Conservation (phyloP, 108 stramenopile genomes). For the Heterococcus sp. region DNA sequence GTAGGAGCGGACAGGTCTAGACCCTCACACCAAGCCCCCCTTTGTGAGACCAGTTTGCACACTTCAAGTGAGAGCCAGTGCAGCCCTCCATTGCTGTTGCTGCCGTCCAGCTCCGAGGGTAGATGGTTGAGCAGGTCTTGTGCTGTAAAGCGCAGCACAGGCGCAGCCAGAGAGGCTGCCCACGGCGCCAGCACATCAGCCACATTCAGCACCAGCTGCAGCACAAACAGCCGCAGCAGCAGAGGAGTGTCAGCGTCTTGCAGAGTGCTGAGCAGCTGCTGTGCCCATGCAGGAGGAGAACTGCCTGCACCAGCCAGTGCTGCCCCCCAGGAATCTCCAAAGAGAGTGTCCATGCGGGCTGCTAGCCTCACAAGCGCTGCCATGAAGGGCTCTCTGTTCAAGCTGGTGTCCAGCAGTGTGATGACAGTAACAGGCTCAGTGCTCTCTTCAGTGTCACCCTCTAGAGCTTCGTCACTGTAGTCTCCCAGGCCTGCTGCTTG, state of each 20-base stretch:
- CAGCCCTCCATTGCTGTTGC: no score
- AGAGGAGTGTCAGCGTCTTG: conserved; percentile 4
- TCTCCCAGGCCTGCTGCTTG: not conserved
- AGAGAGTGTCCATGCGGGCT: not conserved
- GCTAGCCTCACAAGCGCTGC: not conserved
- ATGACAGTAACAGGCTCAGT: not conserved
- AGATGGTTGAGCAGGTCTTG: no score
- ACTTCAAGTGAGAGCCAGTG: no score
- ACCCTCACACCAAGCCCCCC: no score
- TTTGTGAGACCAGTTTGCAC: no score
- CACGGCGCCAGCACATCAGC: conserved; percentile 7
- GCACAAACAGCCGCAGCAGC: conserved; percentile 18
- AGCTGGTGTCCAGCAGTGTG: not conserved
- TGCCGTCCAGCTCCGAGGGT: no score
- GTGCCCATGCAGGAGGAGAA: not conserved
- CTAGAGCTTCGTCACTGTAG: not conserved
- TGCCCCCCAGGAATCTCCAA: not conserved
- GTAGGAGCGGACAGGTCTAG: no score
- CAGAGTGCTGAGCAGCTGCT: not conserved
- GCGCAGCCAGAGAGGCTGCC: conserved; percentile 14
- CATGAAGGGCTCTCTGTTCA: not conserved
- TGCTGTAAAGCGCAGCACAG: conserved; percentile 12
- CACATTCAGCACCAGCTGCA: conserved; percentile 37
- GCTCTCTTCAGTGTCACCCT: not conserved
- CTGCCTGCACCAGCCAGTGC: not conserved